phyloP scores from a whole-genome alignment of 805 yeast genomes.

The Teunomyces funiuensis region DNA sequence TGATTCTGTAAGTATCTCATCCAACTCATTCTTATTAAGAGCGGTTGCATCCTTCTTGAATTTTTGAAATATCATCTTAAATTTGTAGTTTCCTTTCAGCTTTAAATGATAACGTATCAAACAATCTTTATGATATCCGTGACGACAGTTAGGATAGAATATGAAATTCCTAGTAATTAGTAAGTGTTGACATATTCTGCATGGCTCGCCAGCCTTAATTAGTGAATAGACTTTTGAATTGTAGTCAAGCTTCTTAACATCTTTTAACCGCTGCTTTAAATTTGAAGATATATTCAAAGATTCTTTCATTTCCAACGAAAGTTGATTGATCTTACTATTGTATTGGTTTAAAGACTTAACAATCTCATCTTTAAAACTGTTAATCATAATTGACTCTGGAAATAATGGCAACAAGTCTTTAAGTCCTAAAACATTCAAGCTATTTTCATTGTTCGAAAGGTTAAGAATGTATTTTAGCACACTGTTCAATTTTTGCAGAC shows the following conservation, averaged over 20 bases:
- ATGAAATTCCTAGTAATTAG: conserved; percentile 71
- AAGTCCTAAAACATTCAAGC: conserved; percentile 48
- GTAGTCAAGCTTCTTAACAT: conserved; percentile 29
- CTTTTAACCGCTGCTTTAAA: conserved; percentile 58
- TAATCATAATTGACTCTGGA: conserved; percentile 81
- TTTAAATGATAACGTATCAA: conserved; percentile 58
- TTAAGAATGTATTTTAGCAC: conserved; percentile 32
- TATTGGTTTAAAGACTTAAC: conserved; percentile 75
- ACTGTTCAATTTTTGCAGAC: conserved; percentile 20
- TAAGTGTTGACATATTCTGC: conserved; percentile 68
- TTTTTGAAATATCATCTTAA: conserved; percentile 60
- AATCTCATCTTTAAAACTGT: conserved; percentile 79
- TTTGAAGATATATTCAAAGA: conserved; percentile 60
- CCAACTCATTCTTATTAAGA: conserved; percentile 51
- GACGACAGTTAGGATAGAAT: conserved; percentile 82
- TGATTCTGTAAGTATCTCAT: conserved; percentile 55
- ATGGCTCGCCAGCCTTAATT: conserved; percentile 81
- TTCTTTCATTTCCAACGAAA: conserved; percentile 73
- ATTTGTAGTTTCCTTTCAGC: conserved; percentile 62
- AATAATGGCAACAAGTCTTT: conserved; percentile 83
- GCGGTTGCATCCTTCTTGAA: conserved; percentile 46
- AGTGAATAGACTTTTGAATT: conserved; percentile 54
- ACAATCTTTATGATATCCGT: conserved; percentile 88
- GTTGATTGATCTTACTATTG: conserved; percentile 60
- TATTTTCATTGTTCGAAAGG: conserved; percentile 25